Percentiles rank a stretch among this genome's conserved stretches.
Conservation (phyloP, 2,329 filamentous ascomycete genomes). For the Aspergillus aculeatus region DNA sequence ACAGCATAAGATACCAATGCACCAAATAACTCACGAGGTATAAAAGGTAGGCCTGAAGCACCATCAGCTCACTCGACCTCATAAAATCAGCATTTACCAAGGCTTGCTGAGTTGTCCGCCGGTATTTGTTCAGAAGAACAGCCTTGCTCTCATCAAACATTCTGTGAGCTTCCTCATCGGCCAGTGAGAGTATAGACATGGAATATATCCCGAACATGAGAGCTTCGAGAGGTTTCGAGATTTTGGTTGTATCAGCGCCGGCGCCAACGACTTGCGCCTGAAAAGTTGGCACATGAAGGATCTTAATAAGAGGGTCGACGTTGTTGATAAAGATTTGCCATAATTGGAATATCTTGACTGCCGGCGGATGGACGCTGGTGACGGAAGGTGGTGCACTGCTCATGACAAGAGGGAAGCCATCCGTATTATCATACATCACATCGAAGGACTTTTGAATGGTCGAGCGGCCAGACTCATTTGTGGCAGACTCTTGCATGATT, state of each 20-base stretch:
- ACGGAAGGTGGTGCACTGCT: too few species aligned
- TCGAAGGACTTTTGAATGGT: too few species aligned
- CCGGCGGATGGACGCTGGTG: too few species aligned
- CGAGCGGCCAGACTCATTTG: too few species aligned
- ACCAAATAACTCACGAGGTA: constrained; percentile 36
- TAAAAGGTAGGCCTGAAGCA: constrained; percentile 52
- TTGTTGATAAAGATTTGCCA: constrained; percentile 23
- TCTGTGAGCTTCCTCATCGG: constrained; percentile 52
- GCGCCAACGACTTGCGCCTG: constrained; percentile 62
- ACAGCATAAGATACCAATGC: too few species aligned
- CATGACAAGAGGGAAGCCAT: too few species aligned
- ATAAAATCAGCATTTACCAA: constrained; percentile 44
- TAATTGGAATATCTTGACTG: constrained; percentile 14
- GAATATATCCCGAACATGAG: constrained; percentile 64
- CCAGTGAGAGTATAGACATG: constrained; percentile 56
- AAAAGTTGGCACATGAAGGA: constrained; percentile 63
- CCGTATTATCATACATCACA: too few species aligned
- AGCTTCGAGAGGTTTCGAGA: constrained; percentile 26
- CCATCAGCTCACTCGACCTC: constrained; percentile 33
- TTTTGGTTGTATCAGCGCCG: constrained; percentile 53
- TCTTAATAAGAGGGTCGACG: constrained; percentile 56
- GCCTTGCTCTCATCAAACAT: constrained; percentile 31
- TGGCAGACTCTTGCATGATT: too few species aligned
- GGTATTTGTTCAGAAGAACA: constrained; percentile 38
- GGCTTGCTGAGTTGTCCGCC: constrained; percentile 44